Evolutionary conservation across 805 yeast genomes (phyloP), one percentile per base, ranked within the genome.

Genomic region (Jamesozyma rosinii): DNA sequence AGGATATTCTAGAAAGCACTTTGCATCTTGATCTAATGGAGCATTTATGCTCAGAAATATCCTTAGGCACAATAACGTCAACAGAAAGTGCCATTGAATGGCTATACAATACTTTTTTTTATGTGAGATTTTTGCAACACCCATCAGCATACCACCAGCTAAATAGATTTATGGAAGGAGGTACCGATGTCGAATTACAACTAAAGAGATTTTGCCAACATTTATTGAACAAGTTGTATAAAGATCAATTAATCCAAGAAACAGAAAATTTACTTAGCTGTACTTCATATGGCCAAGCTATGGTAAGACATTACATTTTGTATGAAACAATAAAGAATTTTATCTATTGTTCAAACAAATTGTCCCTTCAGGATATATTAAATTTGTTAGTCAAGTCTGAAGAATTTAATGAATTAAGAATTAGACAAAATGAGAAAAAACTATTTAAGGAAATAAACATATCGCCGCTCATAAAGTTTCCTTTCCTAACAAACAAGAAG

Each of bases 21-120:
- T 56, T 72, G 10, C 74, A 71, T 44, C 41, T 61, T 19, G 61
- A 65, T 46, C 48, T 72, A 11, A 49, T 58, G 18, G 75, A 71
- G 38, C 66, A 67, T 47, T 46, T 72, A 29, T 64, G 70, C 6
- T 67, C 77, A 3, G 79, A 74, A 41, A 59, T 72, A 0, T 61
- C 66, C 2, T 50, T 74, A 39, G 63, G 64, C 3, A 69, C 75
- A 0, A 60, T 76, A 0, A 53, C 48, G 0, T 57, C 67, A 9
- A 40, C 56, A 0, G 61, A 63, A 30, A 64, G 65, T 32, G 75
- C 77, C 0, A 49, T 69, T 8, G 54, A 57, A 2, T 76, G 80
- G 80, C 44, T 76, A 22, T 57, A 63, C 27, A 66, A 66, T 10
- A 75, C 80, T 0, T 76, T 70, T 50, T 70, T 76, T 40, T 76